phyloP scores from a whole-genome alignment of 2,329 filamentous ascomycete genomes.

The Colletotrichum lini region DNA sequence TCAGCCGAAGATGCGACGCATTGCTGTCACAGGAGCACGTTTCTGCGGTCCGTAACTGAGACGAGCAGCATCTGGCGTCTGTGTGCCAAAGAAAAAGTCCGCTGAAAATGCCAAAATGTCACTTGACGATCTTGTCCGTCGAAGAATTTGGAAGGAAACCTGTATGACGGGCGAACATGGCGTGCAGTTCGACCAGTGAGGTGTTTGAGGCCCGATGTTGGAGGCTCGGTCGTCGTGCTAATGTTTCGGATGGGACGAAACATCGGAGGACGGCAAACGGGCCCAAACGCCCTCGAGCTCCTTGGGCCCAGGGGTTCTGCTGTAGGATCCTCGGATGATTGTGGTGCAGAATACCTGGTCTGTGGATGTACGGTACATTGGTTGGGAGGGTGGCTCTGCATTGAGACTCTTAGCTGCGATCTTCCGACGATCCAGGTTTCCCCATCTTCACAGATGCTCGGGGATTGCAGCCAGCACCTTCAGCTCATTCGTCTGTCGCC shows the following conservation, averaged over 20 bases:
- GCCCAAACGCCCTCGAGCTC: slow-evolving; percentile 23
- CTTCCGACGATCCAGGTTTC: slow-evolving; percentile 42
- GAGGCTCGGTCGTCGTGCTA: slow-evolving; percentile 39
- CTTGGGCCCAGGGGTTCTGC: slow-evolving; percentile 7
- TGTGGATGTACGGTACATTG: background rate
- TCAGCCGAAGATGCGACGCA: slow-evolving; percentile 34
- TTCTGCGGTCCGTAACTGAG: slow-evolving; percentile 17
- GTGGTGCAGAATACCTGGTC: background rate
- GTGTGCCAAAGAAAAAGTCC: background rate
- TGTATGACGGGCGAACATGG: slow-evolving; percentile 21
- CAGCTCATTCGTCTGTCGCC: slow-evolving; percentile 30
- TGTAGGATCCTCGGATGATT: background rate
- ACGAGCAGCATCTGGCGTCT: slow-evolving; percentile 11
- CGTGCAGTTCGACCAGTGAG: slow-evolving; percentile 44
- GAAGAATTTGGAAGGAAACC: background rate
- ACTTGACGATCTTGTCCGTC: slow-evolving; percentile 13
- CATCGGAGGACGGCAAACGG: slow-evolving; percentile 29
- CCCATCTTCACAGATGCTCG: slow-evolving; percentile 37
- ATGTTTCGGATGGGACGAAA: slow-evolving; percentile 44
- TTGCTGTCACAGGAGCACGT: slow-evolving; percentile 37
- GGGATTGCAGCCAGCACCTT: background rate
- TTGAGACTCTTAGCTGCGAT: slow-evolving; percentile 17
- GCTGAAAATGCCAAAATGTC: slow-evolving; percentile 1
- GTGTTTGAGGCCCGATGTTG: slow-evolving; percentile 27
- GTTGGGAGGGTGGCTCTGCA: background rate